Conservation (phyloP, 495 filamentous ascomycete genomes). For the Penicillium steckii region DNA sequence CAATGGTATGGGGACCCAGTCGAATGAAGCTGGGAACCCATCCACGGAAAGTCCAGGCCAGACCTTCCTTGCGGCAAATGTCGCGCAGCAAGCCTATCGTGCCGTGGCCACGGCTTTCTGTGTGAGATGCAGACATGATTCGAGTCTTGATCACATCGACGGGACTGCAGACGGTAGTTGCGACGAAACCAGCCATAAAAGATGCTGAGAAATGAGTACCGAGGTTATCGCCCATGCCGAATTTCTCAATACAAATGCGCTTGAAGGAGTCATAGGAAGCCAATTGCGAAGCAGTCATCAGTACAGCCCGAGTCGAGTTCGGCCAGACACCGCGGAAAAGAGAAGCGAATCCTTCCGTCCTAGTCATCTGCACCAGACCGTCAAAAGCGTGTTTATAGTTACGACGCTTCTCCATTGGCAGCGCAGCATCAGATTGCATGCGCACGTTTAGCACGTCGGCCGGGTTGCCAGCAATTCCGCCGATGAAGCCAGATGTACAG, state of each 20-base stretch:
- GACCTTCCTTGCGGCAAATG: constrained; percentile 74
- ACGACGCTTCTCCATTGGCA: constrained; percentile 68
- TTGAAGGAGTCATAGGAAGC: constrained; percentile 94
- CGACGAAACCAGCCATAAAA: constrained; percentile 86
- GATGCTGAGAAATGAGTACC: constrained; percentile 84
- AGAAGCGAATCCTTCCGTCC: constrained; percentile 68
- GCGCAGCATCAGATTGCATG: constrained; percentile 92
- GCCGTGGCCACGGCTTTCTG: constrained; percentile 52
- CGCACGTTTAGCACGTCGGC: constrained; percentile 97
- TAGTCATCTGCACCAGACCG: constrained; percentile 78
- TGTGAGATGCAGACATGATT: constrained; percentile 74
- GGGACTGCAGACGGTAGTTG: constrained; percentile 91
- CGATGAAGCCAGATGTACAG: constrained; percentile 79
- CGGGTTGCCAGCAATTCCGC: constrained; percentile 87
- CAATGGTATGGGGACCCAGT: constrained; percentile 90
- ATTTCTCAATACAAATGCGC: constrained; percentile 62
- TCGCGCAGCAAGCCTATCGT: constrained; percentile 60
- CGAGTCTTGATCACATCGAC: constrained; percentile 98
- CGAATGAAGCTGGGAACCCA: constrained; percentile 96
- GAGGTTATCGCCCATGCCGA: constrained; percentile 72
- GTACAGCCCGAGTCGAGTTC: constrained; percentile 81
- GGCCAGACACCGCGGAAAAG: constrained; percentile 91
- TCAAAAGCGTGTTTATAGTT: constrained; percentile 90
- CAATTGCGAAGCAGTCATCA: constrained; percentile 92
- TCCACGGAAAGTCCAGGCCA: constrained; percentile 92